Conservation (phyloP, 305 asterid species). For the Fraxinus velutina region DNA sequence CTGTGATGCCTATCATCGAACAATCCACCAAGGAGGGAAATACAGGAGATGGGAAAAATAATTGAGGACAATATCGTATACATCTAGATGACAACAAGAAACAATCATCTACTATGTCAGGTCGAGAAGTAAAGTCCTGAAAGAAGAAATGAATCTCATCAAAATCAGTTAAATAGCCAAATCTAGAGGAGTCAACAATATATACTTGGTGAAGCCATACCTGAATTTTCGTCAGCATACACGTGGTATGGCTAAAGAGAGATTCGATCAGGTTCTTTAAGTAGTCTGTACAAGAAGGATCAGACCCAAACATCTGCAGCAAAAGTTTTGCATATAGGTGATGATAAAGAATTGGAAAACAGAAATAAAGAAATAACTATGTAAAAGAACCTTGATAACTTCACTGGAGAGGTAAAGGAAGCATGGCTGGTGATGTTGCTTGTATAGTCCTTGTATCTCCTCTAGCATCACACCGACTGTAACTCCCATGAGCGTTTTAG, state of each 20-base stretch:
- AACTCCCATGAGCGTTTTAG: constrained; percentile 83
- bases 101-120: constrained; percentile 96
- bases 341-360: background rate
- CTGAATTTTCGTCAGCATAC: constrained; percentile 72
- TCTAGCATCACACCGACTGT: constrained; percentile 91
- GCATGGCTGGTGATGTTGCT: constrained; percentile 88
- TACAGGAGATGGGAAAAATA: constrained; percentile 74
- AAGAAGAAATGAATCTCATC: constrained; percentile 24
- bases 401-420: constrained; percentile 97
- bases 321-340: constrained; percentile 26
- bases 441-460: constrained; percentile 81
- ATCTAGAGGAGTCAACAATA: constrained; percentile 11
- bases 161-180: background rate
- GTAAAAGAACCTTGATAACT: constrained; percentile 73
- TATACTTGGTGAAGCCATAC: constrained; percentile 27
- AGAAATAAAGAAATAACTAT: constrained; percentile 8
- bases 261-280: constrained; percentile 82
- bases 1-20: constrained; percentile 84
- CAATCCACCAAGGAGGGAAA: constrained; percentile 88
- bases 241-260: constrained; percentile 82
- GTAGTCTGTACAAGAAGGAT: constrained; percentile 83
- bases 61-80: constrained; percentile 92
- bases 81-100: constrained; percentile 96
- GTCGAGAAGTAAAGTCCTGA: constrained; percentile 82
- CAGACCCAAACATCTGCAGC: constrained; percentile 91